Evolutionary conservation across 2,329 filamentous ascomycete species (phyloP), one percentile per base, ranked within the genome.

Genomic region (Trichoderma hamatum): DNA sequence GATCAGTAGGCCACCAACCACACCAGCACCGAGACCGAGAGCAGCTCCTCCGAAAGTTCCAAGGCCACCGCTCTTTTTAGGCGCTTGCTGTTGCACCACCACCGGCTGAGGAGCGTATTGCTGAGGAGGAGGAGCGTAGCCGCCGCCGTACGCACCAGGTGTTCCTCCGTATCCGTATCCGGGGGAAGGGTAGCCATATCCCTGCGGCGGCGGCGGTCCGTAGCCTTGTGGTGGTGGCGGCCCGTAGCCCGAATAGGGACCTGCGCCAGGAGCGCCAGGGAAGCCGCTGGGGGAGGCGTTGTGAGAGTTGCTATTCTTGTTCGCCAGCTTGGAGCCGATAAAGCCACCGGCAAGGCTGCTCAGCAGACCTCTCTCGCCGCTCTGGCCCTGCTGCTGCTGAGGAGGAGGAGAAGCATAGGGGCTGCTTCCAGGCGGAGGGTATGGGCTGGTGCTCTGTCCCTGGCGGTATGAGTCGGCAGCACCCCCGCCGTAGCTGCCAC

Each of bases 21-120:
- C 76, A 78, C 94, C 94, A 72, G 91, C 94, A 73, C 93, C 94
- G 4, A 92, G 79, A 81, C 94, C 94, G 54, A 97, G 82, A 26
- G 92, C 92, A 10, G 90, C 88, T 63, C 90, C 93, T 59, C 92
- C 93, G 70, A 87, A 84, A n/a, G 30, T 24, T 39, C 72, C 72
- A 74, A 77, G 74, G 49, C 79, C 80, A 55, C 79, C 81, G 62
- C 79, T 78, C 58, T 78, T 73, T 74, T 83, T 84, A 70, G 81
- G 84, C 69, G 78, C 46, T 32, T 78, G 76, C 62, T 71, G 72
- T 16, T 54, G 51, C 24, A 28, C 16, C 19, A 10, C 3, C 39
- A 43, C 16, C 16, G 39, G 39, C 39, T 43, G 39, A 43, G 39
- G 39, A 73, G 75, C 72, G 58, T 75, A 74, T 24, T 68, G 70